Evolutionary conservation across 345 rosid species (phyloP), one percentile per base, ranked within the genome.

Genomic region (Camelina sativa): DNA sequence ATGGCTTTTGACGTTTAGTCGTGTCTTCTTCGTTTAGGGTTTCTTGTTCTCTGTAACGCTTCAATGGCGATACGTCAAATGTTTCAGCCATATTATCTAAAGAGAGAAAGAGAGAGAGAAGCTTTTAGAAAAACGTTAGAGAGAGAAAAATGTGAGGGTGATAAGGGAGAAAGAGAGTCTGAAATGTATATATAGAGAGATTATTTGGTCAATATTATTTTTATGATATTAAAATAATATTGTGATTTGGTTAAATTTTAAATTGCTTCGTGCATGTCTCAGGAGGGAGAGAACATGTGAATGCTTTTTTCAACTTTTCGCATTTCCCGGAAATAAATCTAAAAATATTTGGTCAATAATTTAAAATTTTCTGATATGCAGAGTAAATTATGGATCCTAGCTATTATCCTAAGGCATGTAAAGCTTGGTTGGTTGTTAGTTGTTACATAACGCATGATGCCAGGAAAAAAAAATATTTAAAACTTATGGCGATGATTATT

Each of bases 1-100:
- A n/a, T 3, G 23, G 67, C 50, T 88, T 91, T 16, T 72, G 84
- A 15, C 92, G 79, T 71, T 91, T 91, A 3, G 30, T 47, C 1
- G 72, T 32, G 38, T 72, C 80, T 71, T 84, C 86, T 46, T 83
- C 74, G 41, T 23, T 35, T 75, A 67, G 62, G 16, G 67, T 72
- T 40, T 73, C 84, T n/a, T 69, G 88, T 62, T 84, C 91, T 61
- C 89, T 78, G 40, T 60, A 86, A 62, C 94, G 92, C 52, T 91
- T 91, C 6, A 61, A 72, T 47, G 81, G 75, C 0, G 73, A 68
- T 40, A 52, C 50, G 12, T 28, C 9, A 71, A 41, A 32, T 78
- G 74, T 55, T 38, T 85, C 88, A 6, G 92, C 85, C 92, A 87
- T 86, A 75, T n/a, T 34, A 1, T 11, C 13, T 5, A 44, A 16